Percentiles rank a stretch among this genome's conserved stretches.
Conservation (phyloP, 225 moss, liverwort and hornwort genomes). For the Marchantia paleacea region DNA sequence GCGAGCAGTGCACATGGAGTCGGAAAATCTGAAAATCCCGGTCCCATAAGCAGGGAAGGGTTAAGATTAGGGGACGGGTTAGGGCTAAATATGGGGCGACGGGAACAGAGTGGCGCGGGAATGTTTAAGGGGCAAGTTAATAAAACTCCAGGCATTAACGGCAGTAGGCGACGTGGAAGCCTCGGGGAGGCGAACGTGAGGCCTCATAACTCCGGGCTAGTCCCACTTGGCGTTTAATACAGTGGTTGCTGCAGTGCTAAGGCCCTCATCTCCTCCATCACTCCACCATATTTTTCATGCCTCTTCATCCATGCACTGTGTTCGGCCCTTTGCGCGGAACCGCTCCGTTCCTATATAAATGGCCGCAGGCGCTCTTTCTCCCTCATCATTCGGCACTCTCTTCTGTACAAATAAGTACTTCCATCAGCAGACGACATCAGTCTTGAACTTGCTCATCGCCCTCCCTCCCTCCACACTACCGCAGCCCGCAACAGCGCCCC, state of each 20-base stretch:
- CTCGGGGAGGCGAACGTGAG: slow-evolving; percentile 39
- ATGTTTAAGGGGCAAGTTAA: slow-evolving; percentile 16
- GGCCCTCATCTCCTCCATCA: slow-evolving; percentile 9
- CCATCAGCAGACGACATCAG: slow-evolving; percentile 19
- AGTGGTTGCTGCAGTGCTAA: slow-evolving; percentile 20
- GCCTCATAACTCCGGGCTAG: slow-evolving; percentile 36
- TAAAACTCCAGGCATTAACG: slow-evolving; percentile 2
- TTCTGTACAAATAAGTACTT: slow-evolving; percentile 16
- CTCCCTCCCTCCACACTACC: background rate
- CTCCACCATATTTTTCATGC: slow-evolving; percentile 31
- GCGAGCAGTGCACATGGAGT: slow-evolving; percentile 13
- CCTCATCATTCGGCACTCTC: slow-evolving; percentile 36
- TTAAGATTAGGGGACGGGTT: background rate
- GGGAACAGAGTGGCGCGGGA: slow-evolving; percentile 9
- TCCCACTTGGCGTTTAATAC: slow-evolving; percentile 36
- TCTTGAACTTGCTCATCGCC: background rate
- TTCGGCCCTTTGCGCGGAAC: background rate
- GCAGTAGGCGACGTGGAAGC: slow-evolving; percentile 36
- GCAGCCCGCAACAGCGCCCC: background rate
- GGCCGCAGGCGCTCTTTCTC: slow-evolving; percentile 35
- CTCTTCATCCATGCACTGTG: slow-evolving; percentile 28
- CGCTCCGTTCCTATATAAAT: slow-evolving; percentile 27
- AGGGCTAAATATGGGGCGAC: slow-evolving; percentile 17
- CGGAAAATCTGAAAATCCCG: slow-evolving; percentile 7
- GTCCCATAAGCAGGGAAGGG: slow-evolving; percentile 3